Conservation (phyloP, 192 early-diverging fungal species). For the Backusella parvicylindrica region DNA sequence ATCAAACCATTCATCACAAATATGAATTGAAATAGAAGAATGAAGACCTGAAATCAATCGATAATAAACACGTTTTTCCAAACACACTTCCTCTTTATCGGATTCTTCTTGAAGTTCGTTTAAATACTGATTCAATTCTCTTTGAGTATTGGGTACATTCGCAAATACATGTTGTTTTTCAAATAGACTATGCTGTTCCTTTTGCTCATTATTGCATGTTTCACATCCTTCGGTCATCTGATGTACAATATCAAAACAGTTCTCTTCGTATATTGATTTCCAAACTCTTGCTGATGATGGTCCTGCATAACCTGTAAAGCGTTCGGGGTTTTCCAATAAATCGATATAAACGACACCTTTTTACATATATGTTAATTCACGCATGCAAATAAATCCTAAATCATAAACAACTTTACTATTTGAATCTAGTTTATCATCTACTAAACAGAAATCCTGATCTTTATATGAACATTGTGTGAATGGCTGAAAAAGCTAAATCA, state of each 20-base stretch:
- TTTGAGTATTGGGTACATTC: slow-evolving; percentile 42
- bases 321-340: slow-evolving; percentile 88
- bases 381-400: not conserved
- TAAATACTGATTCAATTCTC: slow-evolving; percentile 47
- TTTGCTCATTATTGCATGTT: slow-evolving; percentile 25
- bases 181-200: not conserved
- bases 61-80: slow-evolving; percentile 85
- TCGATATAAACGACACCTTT: slow-evolving; percentile 84
- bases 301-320: slow-evolving; percentile 96
- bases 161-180: slow-evolving; percentile 36
- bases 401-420: not conserved
- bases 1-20: slow-evolving; percentile 93
- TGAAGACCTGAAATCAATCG: slow-evolving; percentile 84
- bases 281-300: slow-evolving; percentile 85
- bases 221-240: slow-evolving; percentile 50
- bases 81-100: slow-evolving; percentile 57
- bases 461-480: slow-evolving; percentile 57
- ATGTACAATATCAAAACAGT: slow-evolving; percentile 82
- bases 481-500: slow-evolving; percentile 52
- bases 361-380: not conserved
- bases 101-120: slow-evolving; percentile 49
- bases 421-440: slow-evolving; percentile 72
- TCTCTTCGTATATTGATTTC: slow-evolving; percentile 96
- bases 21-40: slow-evolving; percentile 95
- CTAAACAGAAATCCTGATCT: slow-evolving; percentile 83